Evolutionary conservation across 352 stramenopile species (phyloP), one percentile per base, ranked within the genome.

Genomic region (Phytophthora capsici): DNA sequence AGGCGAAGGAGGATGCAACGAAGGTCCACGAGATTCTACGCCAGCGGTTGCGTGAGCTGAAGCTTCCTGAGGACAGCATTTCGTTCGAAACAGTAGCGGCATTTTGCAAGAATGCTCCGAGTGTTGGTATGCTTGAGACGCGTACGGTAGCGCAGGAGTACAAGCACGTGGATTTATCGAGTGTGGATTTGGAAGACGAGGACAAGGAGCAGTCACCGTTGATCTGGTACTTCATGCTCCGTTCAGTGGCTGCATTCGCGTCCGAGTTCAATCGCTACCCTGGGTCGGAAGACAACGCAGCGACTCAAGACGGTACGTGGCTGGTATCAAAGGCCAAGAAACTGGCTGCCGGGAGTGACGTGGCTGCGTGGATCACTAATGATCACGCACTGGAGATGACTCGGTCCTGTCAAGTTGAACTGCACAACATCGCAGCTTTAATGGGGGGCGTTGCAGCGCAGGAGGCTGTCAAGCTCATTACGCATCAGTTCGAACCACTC

Each of bases 381-480:
- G 80, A 84, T 30, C 90, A 98, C 59, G 94, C 90, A 9, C 54
- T 86, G 26, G 97, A 99, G 73, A 88, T 99, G 62, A 91, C 88
- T 10, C 90, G 97, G 1, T 98, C 96, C 37, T 93, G 86, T 44
- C 90, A 96, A 50, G 88, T 89, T 0, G 95, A 99, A 71, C 73
- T 99, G 53, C 96, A 99, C 74, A 96, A 89, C 37, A 85, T 98
- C 48, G 94, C 95, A 4, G 91, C 93, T 22, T 75, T 99, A 17
- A 84, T 99, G 50, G 98, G 97, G n/a, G 98, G 96, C 17, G 88
- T 99, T 16, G 97, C 96, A 2, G 91, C 93, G 26, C 98, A 99
- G 72, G 98, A 99, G 66, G 96, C 95, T 14, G 84, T 99, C 46
- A 99, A 99, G 77, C 69, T 99, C 43, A 97, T 99, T 73, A 99